A percentile compares a stretch with the other conserved stretches of the same genome.
phyloP scores from a whole-genome alignment of 1,139 yeast genomes.

The Taphrina communis region DNA sequence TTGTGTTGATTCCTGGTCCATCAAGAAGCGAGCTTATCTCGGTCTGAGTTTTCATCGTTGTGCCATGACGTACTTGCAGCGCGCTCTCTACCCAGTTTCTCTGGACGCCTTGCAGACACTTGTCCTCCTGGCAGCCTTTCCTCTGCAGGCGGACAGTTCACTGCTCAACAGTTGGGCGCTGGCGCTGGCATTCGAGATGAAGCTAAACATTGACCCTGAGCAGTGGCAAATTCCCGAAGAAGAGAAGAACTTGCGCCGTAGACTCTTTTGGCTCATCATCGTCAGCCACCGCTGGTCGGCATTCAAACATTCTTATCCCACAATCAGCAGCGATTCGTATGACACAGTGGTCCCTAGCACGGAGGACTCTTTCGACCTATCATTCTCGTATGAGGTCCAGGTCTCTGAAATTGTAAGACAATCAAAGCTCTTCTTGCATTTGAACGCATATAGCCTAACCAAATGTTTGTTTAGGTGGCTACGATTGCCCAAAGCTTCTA shows the following conservation, averaged over 20 bases:
- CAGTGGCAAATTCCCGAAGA: conserved; percentile 31
- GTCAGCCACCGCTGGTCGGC: conserved; percentile 23
- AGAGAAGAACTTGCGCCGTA: conserved; percentile 22
- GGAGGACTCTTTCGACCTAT: background rate
- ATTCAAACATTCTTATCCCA: conserved; percentile 9
- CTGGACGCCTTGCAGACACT: conserved; percentile 16
- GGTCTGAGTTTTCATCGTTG: conserved; percentile 20
- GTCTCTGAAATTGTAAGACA: conserved; percentile 14
- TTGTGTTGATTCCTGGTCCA: conserved; percentile 27
- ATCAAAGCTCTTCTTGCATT: background rate
- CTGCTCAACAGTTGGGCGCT: conserved; percentile 28
- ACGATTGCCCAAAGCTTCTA: conserved; percentile 10
- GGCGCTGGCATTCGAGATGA: conserved; percentile 32
- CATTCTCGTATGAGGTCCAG: conserved; percentile 9
- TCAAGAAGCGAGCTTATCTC: conserved; percentile 23
- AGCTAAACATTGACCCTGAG: conserved; percentile 29
- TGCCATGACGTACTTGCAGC: conserved; percentile 32
- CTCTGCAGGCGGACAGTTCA: conserved; percentile 13
- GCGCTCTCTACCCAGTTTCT: conserved; percentile 26
- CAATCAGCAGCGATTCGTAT: conserved; percentile 6
- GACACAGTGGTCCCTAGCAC: conserved; percentile 4
- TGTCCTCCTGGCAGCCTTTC: conserved; percentile 25
- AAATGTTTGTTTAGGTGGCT: background rate
- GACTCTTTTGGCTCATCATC: conserved; percentile 17
- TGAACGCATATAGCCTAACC: background rate